Percentiles rank a stretch among this genome's conserved stretches.
Conservation (phyloP, 2,329 filamentous ascomycete species). For the Alternaria sp. region DNA sequence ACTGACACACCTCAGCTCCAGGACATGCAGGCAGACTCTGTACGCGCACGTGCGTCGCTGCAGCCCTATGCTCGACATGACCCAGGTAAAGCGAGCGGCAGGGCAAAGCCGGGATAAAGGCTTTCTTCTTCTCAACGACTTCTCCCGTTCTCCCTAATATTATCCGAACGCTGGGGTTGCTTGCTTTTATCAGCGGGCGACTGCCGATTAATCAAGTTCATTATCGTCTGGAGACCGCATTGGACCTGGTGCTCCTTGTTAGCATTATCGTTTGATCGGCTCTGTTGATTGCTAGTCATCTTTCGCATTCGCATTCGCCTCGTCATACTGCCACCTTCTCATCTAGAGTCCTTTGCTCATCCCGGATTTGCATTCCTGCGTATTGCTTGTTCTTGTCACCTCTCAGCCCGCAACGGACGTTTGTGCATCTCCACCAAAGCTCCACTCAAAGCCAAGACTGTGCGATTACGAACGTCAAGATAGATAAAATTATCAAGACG, state of each 20-base stretch:
- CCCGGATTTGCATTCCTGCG: neutral
- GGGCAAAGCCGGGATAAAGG: neutral
- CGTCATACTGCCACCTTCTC: neutral
- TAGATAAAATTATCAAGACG: neutral
- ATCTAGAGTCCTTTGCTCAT: neutral
- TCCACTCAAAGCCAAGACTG: neutral
- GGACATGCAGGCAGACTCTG: constrained; percentile 6
- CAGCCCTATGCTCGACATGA: neutral
- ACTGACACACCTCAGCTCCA: neutral
- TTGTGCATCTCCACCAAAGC: neutral
- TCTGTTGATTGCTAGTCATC: neutral
- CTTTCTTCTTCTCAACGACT: neutral
- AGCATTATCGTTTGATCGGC: neutral
- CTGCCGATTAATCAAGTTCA: neutral
- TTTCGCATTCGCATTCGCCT: neutral
- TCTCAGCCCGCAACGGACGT: neutral
- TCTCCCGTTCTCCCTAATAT: neutral
- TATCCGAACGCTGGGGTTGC: neutral
- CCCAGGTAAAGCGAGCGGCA: constrained; percentile 1
- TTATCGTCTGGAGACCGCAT: neutral
- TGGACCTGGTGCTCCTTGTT: neutral
- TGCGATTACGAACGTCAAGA: neutral
- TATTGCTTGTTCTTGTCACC: neutral
- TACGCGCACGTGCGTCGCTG: neutral
- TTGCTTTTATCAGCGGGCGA: neutral